Evolutionary conservation across 306 rosid genomes (phyloP).

Genomic region (Morella rubra): DNA sequence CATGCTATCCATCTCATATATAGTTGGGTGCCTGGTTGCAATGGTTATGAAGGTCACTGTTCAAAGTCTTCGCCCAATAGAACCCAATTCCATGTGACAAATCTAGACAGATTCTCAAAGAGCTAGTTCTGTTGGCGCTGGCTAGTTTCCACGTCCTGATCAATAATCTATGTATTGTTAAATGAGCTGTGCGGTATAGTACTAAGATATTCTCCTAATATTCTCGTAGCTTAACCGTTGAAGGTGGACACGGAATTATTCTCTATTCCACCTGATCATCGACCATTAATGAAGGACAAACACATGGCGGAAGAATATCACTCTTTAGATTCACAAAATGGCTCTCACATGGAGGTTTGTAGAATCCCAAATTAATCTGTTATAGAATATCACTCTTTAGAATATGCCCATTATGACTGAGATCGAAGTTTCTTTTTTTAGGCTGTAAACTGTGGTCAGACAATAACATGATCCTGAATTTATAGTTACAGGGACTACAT

Average conservation of each 20-base stretch:
- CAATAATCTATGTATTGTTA: not conserved
- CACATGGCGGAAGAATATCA: slow-evolving; percentile 27
- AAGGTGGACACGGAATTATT: slow-evolving; percentile 45
- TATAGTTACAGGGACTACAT: not conserved
- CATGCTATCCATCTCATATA: no score
- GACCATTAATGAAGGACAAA: not conserved
- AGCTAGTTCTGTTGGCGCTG: not conserved
- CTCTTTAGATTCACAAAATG: slow-evolving; percentile 23
- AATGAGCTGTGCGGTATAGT: not conserved
- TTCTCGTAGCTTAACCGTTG: slow-evolving; percentile 31
- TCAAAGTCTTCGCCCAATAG: not conserved
- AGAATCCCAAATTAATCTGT: not conserved
- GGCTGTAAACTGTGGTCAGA: not conserved
- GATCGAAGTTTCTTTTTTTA: not conserved
- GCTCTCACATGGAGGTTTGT: slow-evolving; percentile 14
- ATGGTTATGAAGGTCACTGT: not conserved
- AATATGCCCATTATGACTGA: slow-evolving; percentile 19
- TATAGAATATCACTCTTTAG: no score
- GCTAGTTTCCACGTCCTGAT: not conserved
- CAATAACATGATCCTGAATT: not conserved
- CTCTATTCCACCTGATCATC: not conserved
- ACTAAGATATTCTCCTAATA: slow-evolving; percentile 5
- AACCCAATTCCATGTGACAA: not conserved
- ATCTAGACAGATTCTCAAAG: not conserved
- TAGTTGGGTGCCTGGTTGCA: not conserved